Evolutionary conservation across 2,329 filamentous ascomycete genomes (phyloP), one percentile per base, ranked within the genome.

Genomic region (Xylaria sp.): DNA sequence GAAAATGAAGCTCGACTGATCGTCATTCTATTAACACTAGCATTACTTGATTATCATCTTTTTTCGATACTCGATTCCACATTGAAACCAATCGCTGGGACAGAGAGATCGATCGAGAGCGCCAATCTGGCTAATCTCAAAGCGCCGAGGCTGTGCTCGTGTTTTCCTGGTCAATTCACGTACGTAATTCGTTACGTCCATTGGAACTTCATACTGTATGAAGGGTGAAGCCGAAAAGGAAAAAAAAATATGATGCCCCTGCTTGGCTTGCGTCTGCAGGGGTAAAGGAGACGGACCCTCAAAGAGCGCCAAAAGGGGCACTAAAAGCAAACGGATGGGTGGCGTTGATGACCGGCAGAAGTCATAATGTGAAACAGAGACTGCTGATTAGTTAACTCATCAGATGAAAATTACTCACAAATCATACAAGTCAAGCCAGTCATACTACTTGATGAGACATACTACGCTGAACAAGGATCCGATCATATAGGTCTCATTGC

Each of bases 301-400:
- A 23, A 58, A 38, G 26, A 17, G 28, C 28, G 51, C 33, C 17
- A 36, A 38, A 42, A 57, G 33, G 36, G 13, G 4, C 20, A 10
- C 33, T 42, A 36, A 57, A 59, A 59, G 38, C 46, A n/a, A 42
- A 42, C 26, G 51, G 1, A 9, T 51, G 59, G 28, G 65, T 63
- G 65, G 65, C 59, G 59, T 59, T 51, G 48, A 61, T 49, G 56
- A 28, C 36, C 56, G 36, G n/a, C 56, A 60, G 11, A 61, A 58
- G 62, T 59, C 58, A 10, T 62, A 68, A 58, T 49, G 31, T 68
- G 66, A 68, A 68, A 68, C 66, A 59, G n/a, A 42, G 13, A 44
- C 26, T 26, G 26, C 40, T 53, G 33, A 53, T 59, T 40, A 53
- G 20, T 46, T n/a, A n/a, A n/a, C n/a, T 60, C 40, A 51, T 53